Conservation (phyloP, 345 rosid species). For the Raphanus sativus region DNA sequence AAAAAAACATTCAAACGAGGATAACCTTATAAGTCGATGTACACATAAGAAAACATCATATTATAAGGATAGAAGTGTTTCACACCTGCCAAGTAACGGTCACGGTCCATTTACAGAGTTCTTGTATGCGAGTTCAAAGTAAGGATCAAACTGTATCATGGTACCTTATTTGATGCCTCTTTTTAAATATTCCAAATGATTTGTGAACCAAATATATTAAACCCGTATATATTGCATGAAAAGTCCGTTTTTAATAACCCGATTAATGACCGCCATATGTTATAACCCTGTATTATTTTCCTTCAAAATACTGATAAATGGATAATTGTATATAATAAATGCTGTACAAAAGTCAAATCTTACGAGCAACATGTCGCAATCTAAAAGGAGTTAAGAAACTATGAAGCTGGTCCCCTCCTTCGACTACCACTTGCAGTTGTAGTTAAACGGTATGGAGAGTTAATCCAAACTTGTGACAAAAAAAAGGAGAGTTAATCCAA, state of each 20-base stretch:
- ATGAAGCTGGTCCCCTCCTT: slow-evolving; percentile 13
- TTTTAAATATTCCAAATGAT: neutral
- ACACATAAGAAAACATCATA: neutral
- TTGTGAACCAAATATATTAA: neutral
- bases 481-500: neutral
- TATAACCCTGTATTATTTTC: neutral
- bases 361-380: slow-evolving; percentile 28
- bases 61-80: neutral
- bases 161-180: neutral
- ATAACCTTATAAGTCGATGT: neutral
- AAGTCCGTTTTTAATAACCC: neutral
- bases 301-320: neutral
- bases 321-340: neutral
- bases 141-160: neutral
- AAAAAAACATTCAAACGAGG: neutral
- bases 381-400: slow-evolving; percentile 11
- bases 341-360: slow-evolving; percentile 24
- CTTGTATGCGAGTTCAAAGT: neutral
- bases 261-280: neutral
- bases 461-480: slow-evolving; percentile 1
- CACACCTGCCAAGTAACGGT: neutral
- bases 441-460: slow-evolving; percentile 8
- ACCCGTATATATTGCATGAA: neutral
- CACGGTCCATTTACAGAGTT: neutral
- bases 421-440: slow-evolving; percentile 26